These are phyloP conservation scores for Ascochyta viciae-villosae DNA, from an alignment of 2,329 filamentous ascomycete genomes.

Conservation along the genomic window DNA sequence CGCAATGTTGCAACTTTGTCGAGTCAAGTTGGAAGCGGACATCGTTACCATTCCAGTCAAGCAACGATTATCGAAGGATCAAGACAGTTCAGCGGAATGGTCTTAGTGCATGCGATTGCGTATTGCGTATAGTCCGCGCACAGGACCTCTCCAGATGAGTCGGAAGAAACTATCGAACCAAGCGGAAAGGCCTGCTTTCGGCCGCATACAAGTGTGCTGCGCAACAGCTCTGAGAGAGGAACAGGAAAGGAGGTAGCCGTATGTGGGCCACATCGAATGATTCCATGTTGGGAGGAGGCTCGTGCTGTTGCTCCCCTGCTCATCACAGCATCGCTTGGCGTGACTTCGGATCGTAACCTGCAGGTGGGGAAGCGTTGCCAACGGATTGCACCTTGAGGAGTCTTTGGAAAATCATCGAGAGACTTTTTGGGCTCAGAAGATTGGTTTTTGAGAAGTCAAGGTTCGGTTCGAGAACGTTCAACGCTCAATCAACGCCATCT, in stretches of 20 bases:
- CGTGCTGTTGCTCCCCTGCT: constrained; percentile 27
- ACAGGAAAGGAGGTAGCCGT: constrained; percentile 28
- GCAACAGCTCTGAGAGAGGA: constrained; percentile 17
- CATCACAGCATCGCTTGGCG: constrained; percentile 41
- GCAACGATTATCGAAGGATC: constrained; percentile 16
- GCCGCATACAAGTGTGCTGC: constrained; percentile 20
- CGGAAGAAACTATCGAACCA: constrained; percentile 14
- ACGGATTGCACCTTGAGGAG: not conserved
- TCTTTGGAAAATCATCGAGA: not conserved
- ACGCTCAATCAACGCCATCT: not conserved
- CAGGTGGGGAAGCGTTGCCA: constrained; percentile 23
- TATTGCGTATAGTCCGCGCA: constrained; percentile 21
- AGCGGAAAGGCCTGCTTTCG: constrained; percentile 22
- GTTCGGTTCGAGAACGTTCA: not conserved
- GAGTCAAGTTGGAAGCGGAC: constrained; percentile 1
- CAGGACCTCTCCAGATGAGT: constrained; percentile 7
- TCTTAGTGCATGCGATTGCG: constrained; percentile 21
- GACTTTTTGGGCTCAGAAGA: not conserved
- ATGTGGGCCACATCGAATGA: constrained; percentile 28
- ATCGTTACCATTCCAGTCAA: constrained; percentile 10
- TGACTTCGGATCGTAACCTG: constrained; percentile 34
- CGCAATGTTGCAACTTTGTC: constrained; percentile 2
- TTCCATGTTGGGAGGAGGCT: constrained; percentile 24
- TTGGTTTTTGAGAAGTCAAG: not conserved
- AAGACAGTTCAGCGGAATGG: constrained; percentile 20